phyloP scores from a whole-genome alignment of 768 basidiomycete species.

The Pseudohyphozyma bogoriensis region DNA sequence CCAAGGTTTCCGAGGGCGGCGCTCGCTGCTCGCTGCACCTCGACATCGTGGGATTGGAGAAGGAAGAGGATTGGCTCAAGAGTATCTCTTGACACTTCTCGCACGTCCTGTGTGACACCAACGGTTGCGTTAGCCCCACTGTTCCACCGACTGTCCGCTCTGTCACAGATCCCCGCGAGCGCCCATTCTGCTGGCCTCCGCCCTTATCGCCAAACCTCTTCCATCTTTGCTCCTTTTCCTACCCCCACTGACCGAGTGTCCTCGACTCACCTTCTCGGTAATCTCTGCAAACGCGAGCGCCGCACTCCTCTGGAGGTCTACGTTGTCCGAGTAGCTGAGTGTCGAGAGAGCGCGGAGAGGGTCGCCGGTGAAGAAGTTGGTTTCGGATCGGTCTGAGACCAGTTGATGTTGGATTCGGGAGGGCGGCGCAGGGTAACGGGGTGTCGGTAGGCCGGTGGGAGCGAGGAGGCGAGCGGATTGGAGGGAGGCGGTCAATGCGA shows the following conservation, averaged over 20 bases:
- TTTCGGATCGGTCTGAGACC: constrained; percentile 79
- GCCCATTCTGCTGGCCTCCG: neutral
- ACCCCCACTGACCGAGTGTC: neutral
- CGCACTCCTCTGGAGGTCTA: constrained; percentile 94
- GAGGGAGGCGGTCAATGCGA: neutral
- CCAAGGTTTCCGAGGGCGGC: constrained; percentile 95
- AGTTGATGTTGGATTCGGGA: constrained; percentile 1
- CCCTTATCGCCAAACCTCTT: neutral
- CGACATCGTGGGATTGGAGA: constrained; percentile 91
- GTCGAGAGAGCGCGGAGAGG: constrained; percentile 90
- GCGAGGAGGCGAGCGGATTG: neutral
- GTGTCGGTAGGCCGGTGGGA: neutral
- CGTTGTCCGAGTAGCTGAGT: constrained; percentile 96
- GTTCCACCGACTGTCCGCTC: too few relatives aligned
- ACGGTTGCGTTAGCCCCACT: neutral
- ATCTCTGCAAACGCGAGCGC: constrained; percentile 98
- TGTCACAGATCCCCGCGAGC: too few relatives aligned
- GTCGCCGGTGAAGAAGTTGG: constrained; percentile 93
- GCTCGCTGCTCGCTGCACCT: constrained; percentile 95
- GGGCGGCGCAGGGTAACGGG: neutral
- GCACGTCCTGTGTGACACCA: constrained; percentile 53
- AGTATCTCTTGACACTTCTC: constrained; percentile 90
- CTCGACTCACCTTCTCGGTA: constrained; percentile 60
- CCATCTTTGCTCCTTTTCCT: neutral
- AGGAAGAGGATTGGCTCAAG: constrained; percentile 97